Conservation (phyloP, 169 alveolate genomes). For the Perkinsus olseni region DNA sequence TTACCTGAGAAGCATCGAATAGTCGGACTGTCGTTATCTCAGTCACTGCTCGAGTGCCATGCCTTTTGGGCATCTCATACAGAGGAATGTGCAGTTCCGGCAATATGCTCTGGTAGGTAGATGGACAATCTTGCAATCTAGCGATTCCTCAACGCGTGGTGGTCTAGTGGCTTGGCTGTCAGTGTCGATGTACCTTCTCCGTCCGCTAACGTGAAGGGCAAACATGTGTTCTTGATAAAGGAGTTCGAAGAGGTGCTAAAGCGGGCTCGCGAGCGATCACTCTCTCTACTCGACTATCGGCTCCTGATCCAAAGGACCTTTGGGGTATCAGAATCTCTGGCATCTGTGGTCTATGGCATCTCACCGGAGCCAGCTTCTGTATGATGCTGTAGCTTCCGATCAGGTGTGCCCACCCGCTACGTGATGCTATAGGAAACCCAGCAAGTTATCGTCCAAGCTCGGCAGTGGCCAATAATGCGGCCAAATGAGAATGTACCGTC, state of each 20-base stretch:
- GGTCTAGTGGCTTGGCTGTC: not conserved
- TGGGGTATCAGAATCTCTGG: not conserved
- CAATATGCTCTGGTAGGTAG: not conserved
- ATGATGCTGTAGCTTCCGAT: not conserved
- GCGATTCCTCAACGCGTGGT: too few relatives aligned
- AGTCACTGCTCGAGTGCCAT: not conserved
- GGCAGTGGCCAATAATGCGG: not conserved
- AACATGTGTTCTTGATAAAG: not conserved
- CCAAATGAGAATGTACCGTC: not conserved
- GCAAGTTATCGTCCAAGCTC: not conserved
- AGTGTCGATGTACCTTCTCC: not conserved
- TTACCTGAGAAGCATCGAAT: not conserved
- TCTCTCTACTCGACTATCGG: not conserved
- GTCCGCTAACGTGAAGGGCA: not conserved
- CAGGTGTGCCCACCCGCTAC: not conserved
- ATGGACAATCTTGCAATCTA: not conserved
- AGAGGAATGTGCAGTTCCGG: not conserved
- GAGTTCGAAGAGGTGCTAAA: not conserved
- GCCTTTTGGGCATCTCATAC: not conserved
- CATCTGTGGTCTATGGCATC: not conserved
- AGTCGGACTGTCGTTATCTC: not conserved
- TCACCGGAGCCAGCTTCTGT: not conserved
- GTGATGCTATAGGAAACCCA: not conserved
- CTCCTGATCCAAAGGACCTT: not conserved
- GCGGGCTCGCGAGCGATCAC: not conserved